Conservation (phyloP, 2,329 filamentous ascomycete species). For the Monosporascus cannonballus region DNA sequence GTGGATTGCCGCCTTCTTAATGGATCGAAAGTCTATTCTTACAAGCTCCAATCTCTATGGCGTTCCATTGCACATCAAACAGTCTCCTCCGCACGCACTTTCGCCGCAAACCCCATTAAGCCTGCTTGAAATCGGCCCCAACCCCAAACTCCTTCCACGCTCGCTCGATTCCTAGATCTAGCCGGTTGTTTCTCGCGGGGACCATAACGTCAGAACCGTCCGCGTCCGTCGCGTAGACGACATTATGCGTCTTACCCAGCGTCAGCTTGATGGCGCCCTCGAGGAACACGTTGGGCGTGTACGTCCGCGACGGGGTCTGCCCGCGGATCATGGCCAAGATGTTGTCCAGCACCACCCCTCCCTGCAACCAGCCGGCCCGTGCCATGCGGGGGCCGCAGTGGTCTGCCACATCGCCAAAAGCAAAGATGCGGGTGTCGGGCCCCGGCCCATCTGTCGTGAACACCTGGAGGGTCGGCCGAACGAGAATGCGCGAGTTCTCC, state of each 20-base stretch:
- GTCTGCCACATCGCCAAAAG: conserved; percentile 46
- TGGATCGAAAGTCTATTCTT: too few relatives aligned
- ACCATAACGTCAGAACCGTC: too few relatives aligned
- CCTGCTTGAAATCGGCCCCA: too few relatives aligned
- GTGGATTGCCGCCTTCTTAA: too few relatives aligned
- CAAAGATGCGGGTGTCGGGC: conserved; percentile 34
- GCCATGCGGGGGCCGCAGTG: conserved; percentile 35
- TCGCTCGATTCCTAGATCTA: too few relatives aligned
- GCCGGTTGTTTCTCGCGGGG: too few relatives aligned
- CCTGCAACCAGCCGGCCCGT: conserved; percentile 37
- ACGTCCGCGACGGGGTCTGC: conserved; percentile 15
- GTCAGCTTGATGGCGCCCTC: conserved; percentile 34
- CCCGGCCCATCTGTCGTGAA: conserved; percentile 21
- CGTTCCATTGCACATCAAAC: too few relatives aligned
- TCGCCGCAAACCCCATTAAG: too few relatives aligned
- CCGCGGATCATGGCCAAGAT: conserved; percentile 34
- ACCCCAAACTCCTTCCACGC: too few relatives aligned
- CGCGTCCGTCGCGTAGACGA: too few relatives aligned
- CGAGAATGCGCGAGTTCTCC: conserved; percentile 24
- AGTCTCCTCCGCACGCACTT: too few relatives aligned
- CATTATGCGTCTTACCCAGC: conserved; percentile 19
- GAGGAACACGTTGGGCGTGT: conserved; percentile 19
- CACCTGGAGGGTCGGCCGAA: conserved; percentile 38
- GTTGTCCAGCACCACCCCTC: conserved; percentile 37
- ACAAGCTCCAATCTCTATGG: too few relatives aligned